Base-by-base conservation (phyloP, 768 basidiomycete genomes). In the Russula lepida region DNA sequence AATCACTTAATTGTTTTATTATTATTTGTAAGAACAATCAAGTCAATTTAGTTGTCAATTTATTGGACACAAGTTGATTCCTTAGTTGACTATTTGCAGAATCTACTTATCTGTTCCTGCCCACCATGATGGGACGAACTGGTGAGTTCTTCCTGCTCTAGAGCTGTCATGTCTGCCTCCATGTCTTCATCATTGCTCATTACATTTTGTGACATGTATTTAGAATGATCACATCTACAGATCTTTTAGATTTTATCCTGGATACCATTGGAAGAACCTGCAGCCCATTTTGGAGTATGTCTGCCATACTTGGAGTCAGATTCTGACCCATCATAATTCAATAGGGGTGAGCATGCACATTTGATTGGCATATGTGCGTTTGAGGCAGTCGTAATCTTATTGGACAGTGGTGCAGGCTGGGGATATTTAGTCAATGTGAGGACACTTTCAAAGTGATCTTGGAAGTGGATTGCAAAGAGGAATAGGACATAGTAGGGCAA, bases 131-230 rank as follows among this genome's bases (percentile, higher is more conserved):
- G 49, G 25, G 27, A 72, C 75, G 60, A 56, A 78, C 80, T 91
- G 59, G 74, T 70, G 66, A 78, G 71, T 71, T 91, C 89, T 73
- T 91, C 89, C 62, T 69, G 74, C 75, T 87, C 84, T n/a, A 91
- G 69, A 17, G 68, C 70, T 32, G 68, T 69, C 7, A 83, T 84
- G 68, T 82, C 86, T 4, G 77, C 87, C 68, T 91, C 89, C 88
- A 89, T 90, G 50, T 78, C 84, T 50, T 88, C 88, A 56, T 89
- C 89, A 60, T 89, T 88, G 67, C 89, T 90, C 64, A 79, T 71
- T 35, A 88, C 81, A 54, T 77, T 76, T 62, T 74, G 76, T 35
- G 71, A 67, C 4, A 84, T 70, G 64, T 89, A 89, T 33, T 73
- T 68, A 37, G 71, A 71, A 39, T 84, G 78, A 66, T 86, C 79